phyloP scores from a whole-genome alignment of 2,329 filamentous ascomycete species.

The Seiridium cupressi region DNA sequence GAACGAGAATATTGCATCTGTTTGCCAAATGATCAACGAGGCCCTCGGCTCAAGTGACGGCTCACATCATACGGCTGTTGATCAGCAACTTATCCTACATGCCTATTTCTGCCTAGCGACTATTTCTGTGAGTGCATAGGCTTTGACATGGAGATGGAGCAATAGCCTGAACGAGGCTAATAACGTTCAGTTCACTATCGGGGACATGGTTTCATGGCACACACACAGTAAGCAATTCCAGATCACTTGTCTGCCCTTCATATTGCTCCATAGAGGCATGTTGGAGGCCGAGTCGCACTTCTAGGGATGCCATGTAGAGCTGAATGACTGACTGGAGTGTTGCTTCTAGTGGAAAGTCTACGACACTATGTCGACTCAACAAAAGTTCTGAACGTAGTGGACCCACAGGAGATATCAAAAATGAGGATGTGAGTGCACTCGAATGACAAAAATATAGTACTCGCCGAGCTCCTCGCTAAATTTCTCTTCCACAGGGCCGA shows the following conservation, averaged over 20 bases:
- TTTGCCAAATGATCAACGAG: neutral
- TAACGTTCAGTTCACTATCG: neutral
- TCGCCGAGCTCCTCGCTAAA: neutral
- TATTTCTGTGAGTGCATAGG: neutral
- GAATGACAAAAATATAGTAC: too few relatives aligned
- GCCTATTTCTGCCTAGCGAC: neutral
- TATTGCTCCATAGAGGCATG: too few relatives aligned
- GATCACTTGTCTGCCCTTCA: too few relatives aligned
- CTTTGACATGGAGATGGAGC: neutral
- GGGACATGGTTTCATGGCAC: neutral
- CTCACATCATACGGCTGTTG: neutral
- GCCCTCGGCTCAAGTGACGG: neutral
- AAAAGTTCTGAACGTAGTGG: neutral
- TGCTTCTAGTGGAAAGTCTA: neutral
- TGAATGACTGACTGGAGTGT: neutral
- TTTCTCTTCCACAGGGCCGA: neutral
- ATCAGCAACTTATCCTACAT: neutral
- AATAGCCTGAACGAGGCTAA: neutral
- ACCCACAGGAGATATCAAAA: neutral
- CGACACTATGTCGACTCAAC: neutral
- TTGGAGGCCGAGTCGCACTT: neutral
- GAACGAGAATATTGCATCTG: neutral
- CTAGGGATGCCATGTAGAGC: neutral
- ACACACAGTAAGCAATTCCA: neutral
- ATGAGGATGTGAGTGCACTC: neutral